Conservation (phyloP, 345 rosid genomes). For the Hirschfeldia incana region DNA sequence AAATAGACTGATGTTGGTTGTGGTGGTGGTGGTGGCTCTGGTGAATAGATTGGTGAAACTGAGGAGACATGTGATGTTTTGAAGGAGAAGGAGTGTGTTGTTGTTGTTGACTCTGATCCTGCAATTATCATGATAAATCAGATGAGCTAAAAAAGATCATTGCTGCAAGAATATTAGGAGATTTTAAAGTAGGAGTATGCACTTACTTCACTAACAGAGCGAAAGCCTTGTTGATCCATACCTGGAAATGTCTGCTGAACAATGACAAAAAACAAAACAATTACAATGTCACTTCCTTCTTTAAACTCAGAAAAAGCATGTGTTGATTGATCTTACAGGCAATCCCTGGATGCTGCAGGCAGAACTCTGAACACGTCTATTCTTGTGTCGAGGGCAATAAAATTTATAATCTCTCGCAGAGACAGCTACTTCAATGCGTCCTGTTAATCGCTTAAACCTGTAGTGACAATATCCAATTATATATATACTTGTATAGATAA, state of each 20-base stretch:
- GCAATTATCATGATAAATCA: slow-evolving; percentile 27
- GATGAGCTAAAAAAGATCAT: slow-evolving; percentile 12
- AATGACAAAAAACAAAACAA: slow-evolving; percentile 7
- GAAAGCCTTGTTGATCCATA: slow-evolving; percentile 57
- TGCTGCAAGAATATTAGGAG: neutral
- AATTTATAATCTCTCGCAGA: slow-evolving; percentile 79
- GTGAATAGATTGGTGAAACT: slow-evolving; percentile 74
- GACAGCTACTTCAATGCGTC: slow-evolving; percentile 75
- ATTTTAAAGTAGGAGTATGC: neutral
- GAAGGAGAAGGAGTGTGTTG: slow-evolving; percentile 50
- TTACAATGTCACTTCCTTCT: slow-evolving; percentile 6
- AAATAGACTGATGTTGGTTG: slow-evolving; percentile 48
- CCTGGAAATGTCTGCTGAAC: slow-evolving; percentile 57
- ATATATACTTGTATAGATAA: neutral
- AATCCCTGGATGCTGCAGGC: slow-evolving; percentile 56
- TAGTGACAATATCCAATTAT: slow-evolving; percentile 18
- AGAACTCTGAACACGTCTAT: slow-evolving; percentile 58
- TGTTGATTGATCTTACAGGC: slow-evolving; percentile 52
- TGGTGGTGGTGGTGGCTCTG: slow-evolving; percentile 45
- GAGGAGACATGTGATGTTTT: slow-evolving; percentile 72
- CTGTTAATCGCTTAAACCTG: slow-evolving; percentile 88
- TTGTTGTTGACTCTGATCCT: slow-evolving; percentile 39
- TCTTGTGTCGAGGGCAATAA: slow-evolving; percentile 91
- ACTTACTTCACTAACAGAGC: slow-evolving; percentile 56
- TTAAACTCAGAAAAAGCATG: neutral